phyloP scores from a whole-genome alignment of 2,329 filamentous ascomycete species.

The Mycosphaerella arachidis region DNA sequence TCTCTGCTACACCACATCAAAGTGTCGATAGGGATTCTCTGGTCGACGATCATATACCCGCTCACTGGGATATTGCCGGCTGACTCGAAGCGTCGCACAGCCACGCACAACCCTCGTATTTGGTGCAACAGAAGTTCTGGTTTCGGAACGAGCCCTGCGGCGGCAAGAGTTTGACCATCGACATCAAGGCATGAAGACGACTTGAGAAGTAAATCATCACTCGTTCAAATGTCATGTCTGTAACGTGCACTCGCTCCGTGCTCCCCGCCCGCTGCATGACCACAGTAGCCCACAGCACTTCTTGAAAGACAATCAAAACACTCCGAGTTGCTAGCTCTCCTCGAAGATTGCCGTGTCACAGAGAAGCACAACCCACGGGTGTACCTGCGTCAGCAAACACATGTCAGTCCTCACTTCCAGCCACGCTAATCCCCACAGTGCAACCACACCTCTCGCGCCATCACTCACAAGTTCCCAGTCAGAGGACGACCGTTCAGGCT shows the following conservation, averaged over 20 bases:
- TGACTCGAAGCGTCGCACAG: constrained; percentile 1
- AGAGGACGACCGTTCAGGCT: background rate
- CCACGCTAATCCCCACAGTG: constrained; percentile 1
- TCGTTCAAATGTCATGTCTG: background rate
- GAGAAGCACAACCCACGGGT: constrained; percentile 2
- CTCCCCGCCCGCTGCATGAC: constrained; percentile 35
- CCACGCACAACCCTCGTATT: constrained; percentile 3
- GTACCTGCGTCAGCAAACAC: constrained; percentile 3
- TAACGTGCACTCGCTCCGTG: constrained; percentile 22
- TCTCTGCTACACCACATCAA: background rate
- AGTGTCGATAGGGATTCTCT: background rate
- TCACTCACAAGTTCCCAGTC: background rate
- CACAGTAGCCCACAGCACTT: constrained; percentile 35
- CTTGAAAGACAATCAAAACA: background rate
- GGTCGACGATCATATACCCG: background rate
- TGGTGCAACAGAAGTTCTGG: background rate
- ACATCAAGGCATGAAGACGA: background rate
- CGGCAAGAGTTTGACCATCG: background rate
- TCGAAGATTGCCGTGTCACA: constrained; percentile 1
- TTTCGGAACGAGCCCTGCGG: background rate
- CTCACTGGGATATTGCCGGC: background rate
- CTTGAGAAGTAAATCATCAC: background rate
- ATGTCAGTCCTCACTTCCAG: constrained; percentile 1
- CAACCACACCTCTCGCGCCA: background rate
- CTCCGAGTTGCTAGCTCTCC: background rate